These are phyloP conservation scores for Cladosporium sp. DNA, from an alignment of 2,329 filamentous ascomycete species.

Conservation along the genomic window DNA sequence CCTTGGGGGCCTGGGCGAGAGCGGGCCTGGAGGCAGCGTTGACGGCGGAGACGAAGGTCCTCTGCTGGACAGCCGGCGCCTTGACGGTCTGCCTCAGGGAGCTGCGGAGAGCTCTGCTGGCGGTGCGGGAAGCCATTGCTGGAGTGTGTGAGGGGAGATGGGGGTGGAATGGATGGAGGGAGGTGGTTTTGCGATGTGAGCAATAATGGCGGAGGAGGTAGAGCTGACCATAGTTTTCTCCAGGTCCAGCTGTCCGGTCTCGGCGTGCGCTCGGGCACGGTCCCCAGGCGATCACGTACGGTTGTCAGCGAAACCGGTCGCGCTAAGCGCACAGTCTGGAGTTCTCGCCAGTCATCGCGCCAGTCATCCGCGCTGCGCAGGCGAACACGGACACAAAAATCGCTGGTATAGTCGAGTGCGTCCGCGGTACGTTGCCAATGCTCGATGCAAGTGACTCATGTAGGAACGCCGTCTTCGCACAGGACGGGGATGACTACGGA, in stretches of 20 bases:
- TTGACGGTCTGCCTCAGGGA: slow-evolving; percentile 48
- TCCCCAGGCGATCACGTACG: background rate
- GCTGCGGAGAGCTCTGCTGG: slow-evolving; percentile 54
- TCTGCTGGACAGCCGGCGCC: slow-evolving; percentile 46
- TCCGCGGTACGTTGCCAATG: too few species aligned
- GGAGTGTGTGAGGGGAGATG: slow-evolving; percentile 8
- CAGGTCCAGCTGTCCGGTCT: slow-evolving; percentile 4
- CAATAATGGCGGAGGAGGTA: slow-evolving; percentile 9
- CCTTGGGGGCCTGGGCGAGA: slow-evolving; percentile 40
- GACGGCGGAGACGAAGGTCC: slow-evolving; percentile 54
- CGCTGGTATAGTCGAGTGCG: too few species aligned
- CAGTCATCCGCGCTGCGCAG: background rate
- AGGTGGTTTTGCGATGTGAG: slow-evolving; percentile 1
- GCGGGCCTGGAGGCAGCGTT: slow-evolving; percentile 43
- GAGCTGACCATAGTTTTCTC: slow-evolving; percentile 6
- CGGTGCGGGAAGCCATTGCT: slow-evolving; percentile 72
- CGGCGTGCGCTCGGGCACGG: slow-evolving; percentile 1
- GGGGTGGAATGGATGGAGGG: background rate
- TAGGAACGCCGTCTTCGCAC: too few species aligned
- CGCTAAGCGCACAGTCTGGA: slow-evolving; percentile 1
- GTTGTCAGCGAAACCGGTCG: slow-evolving; percentile 6
- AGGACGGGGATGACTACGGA: too few species aligned
- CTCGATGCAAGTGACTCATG: too few species aligned
- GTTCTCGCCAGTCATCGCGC: background rate
- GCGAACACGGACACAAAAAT: too few species aligned